Conservation (phyloP, 2,329 filamentous ascomycete genomes). For the Claviceps fusiformis region DNA sequence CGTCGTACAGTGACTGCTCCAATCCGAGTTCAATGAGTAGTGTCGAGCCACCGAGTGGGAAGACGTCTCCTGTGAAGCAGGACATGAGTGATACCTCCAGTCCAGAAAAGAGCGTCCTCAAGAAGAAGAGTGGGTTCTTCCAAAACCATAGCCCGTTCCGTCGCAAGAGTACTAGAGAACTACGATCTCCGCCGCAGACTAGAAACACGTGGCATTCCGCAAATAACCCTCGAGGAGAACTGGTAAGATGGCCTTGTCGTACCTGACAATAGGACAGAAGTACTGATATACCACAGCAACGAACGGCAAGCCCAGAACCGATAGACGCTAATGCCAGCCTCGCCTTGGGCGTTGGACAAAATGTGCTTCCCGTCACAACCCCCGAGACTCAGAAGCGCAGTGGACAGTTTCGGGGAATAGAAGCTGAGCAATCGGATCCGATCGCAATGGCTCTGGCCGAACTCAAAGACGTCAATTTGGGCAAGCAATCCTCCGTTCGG, state of each 20-base stretch:
- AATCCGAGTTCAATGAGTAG: conserved; percentile 82
- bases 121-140: conserved; percentile 77
- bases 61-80: conserved; percentile 61
- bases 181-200: conserved; percentile 26
- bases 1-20: conserved; percentile 83
- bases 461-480: conserved; percentile 64
- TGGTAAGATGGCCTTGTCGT: background rate
- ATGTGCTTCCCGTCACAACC: conserved; percentile 84
- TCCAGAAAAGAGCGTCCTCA: conserved; percentile 53
- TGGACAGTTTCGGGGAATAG: conserved; percentile 19
- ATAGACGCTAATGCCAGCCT: conserved; percentile 87
- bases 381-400: conserved; percentile 44
- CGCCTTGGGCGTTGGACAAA: conserved; percentile 87
- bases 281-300: conserved; percentile 19
- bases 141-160: conserved; percentile 86
- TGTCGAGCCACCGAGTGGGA: conserved; percentile 62
- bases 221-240: conserved; percentile 9
- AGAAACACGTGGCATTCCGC: conserved; percentile 47
- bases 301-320: conserved; percentile 58
- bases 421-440: conserved; percentile 59
- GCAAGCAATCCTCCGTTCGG: conserved; percentile 67
- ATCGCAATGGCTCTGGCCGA: conserved; percentile 89
- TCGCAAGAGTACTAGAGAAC: conserved; percentile 75
- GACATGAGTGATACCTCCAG: conserved; percentile 31
- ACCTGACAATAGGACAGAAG: background rate